Percentiles rank a stretch among this genome's conserved stretches.
These are phyloP conservation scores for Penicillium fuscoglaucum DNA, from an alignment of 2,329 filamentous ascomycete genomes.

Conservation along the genomic window DNA sequence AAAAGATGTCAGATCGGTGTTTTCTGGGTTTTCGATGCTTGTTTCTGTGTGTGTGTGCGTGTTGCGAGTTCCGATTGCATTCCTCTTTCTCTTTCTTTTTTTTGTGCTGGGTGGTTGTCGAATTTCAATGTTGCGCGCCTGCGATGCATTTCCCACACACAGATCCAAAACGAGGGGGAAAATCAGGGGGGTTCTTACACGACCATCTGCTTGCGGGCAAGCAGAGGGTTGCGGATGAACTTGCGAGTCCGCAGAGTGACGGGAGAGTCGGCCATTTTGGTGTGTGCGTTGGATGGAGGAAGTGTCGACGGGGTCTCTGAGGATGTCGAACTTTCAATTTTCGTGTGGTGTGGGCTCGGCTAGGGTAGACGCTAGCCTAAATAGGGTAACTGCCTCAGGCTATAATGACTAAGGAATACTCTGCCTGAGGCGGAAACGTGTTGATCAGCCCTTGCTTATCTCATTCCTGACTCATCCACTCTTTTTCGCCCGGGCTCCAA, in stretches of 20 bases:
- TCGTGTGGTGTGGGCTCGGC: constrained; percentile 45
- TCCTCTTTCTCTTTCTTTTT: not conserved
- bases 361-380: constrained; percentile 38
- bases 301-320: constrained; percentile 20
- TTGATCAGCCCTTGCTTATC: constrained; percentile 2
- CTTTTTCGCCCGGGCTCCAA: constrained; percentile 9
- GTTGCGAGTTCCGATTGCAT: constrained; percentile 8
- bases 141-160: constrained; percentile 16
- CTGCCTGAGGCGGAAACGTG: constrained; percentile 4
- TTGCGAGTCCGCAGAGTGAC: constrained; percentile 96
- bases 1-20: constrained; percentile 26
- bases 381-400: constrained; percentile 18
- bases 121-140: constrained; percentile 13
- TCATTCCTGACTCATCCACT: constrained; percentile 10
- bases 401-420: not conserved
- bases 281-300: constrained; percentile 35
- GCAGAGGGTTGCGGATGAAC: constrained; percentile 99
- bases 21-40: constrained; percentile 1
- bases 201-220: constrained; percentile 99
- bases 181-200: constrained; percentile 68
- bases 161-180: constrained; percentile 16
- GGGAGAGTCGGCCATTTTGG: constrained; percentile 77
- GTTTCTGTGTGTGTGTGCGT: constrained; percentile 10
- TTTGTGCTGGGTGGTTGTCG: constrained; percentile 5
- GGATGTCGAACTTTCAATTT: constrained; percentile 41